A percentile compares a stretch with the other conserved stretches of the same genome.
phyloP scores from a whole-genome alignment of 805 yeast species.

The Saturnispora quitensis region DNA sequence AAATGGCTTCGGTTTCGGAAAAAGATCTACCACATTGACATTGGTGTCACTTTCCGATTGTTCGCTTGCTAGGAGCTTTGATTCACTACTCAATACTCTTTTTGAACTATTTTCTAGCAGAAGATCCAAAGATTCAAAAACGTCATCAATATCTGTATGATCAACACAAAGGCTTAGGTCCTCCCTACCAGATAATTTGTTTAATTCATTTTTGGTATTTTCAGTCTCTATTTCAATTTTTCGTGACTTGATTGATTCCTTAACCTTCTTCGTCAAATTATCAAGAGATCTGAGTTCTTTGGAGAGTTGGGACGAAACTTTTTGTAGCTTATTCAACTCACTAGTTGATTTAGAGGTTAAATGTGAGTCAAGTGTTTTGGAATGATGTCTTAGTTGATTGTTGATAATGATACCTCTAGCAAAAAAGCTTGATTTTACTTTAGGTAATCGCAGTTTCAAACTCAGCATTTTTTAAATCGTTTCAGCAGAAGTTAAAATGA shows the following conservation, averaged over 20 bases:
- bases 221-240: constrained; percentile 15
- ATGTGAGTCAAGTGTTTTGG: not conserved
- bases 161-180: constrained; percentile 3
- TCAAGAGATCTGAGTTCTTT: constrained; percentile 23
- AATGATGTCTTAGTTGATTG: not conserved
- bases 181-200: constrained; percentile 12
- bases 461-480: not conserved
- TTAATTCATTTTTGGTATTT: constrained; percentile 15
- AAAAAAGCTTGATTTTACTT: not conserved
- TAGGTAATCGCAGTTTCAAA: not conserved
- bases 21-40: constrained; percentile 8
- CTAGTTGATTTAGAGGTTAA: not conserved
- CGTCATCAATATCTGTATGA: constrained; percentile 23
- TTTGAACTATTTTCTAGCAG: not conserved
- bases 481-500: not conserved
- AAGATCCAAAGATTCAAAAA: constrained; percentile 19
- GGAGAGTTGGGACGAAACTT: constrained; percentile 18
- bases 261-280: constrained; percentile 22
- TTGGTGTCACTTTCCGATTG: not conserved
- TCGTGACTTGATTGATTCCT: constrained; percentile 17
- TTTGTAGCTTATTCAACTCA: not conserved
- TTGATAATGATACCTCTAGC: not conserved
- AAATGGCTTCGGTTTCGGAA: constrained; percentile 22
- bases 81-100: not conserved
- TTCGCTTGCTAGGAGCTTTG: not conserved